Percentiles rank a stretch among this genome's conserved stretches.
Evolutionary conservation across 2,329 filamentous ascomycete species (phyloP).

Genomic region (Alternaria alternata): DNA sequence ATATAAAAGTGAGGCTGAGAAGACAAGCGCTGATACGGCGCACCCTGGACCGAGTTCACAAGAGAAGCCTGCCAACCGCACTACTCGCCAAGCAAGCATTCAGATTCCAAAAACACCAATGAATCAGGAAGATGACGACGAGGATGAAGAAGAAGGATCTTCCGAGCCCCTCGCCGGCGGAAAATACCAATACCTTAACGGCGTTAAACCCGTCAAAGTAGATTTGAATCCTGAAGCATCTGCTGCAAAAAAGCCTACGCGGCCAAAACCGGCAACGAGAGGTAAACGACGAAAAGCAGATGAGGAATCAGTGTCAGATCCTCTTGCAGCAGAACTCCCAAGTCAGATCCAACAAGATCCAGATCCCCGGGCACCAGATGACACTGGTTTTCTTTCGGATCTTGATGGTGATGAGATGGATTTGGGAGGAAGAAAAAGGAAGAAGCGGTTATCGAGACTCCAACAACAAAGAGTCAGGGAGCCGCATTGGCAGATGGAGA

Average conservation of each 20-base stretch:
- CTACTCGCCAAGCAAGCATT: background rate
- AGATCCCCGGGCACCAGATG: constrained; percentile 10
- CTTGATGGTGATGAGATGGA: background rate
- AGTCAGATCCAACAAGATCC: constrained; percentile 1
- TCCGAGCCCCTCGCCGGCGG: constrained; percentile 9
- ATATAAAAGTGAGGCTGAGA: constrained; percentile 5
- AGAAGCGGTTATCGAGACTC: constrained; percentile 8
- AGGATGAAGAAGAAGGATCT: constrained; percentile 10
- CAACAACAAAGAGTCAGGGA: constrained; percentile 3
- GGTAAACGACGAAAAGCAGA: constrained; percentile 10
- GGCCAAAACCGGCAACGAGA: background rate
- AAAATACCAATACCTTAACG: constrained; percentile 13
- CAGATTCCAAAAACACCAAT: constrained; percentile 9
- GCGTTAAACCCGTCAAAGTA: constrained; percentile 11
- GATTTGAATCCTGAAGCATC: constrained; percentile 10
- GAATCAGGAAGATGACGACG: background rate
- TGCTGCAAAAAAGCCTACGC: background rate
- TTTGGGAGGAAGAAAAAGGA: background rate
- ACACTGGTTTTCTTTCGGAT: constrained; percentile 15
- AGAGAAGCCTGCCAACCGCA: background rate
- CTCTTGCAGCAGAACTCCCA: background rate
- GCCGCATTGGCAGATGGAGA: constrained; percentile 13
- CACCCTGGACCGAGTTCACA: background rate
- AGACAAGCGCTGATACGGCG: background rate
- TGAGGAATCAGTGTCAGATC: background rate